These are phyloP conservation scores for Lonicera japonica DNA, from an alignment of 129 eudicot species.

Conservation along the genomic window DNA sequence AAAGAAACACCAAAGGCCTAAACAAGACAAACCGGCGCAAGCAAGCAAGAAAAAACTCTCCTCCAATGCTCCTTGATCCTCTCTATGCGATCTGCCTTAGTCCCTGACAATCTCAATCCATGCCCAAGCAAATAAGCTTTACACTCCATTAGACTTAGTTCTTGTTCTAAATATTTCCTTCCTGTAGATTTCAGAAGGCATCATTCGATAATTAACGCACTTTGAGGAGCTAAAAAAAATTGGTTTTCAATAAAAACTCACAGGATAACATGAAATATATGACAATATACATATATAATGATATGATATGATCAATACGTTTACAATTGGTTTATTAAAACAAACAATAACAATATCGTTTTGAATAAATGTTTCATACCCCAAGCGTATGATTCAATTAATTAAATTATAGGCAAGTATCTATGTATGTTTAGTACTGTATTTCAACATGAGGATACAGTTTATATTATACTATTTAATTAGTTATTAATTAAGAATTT, in stretches of 20 bases:
- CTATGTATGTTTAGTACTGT: too few relatives aligned
- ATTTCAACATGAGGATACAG: too few relatives aligned
- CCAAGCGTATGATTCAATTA: too few relatives aligned
- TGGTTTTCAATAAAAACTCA: not conserved
- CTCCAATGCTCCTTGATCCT: conserved; percentile 75
- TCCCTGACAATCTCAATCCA: conserved; percentile 66
- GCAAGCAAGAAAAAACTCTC: conserved; percentile 30
- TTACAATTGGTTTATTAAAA: too few relatives aligned
- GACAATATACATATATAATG: not conserved
- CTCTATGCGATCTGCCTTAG: conserved; percentile 59
- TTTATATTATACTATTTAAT: too few relatives aligned
- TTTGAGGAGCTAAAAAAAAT: conserved; percentile 2
- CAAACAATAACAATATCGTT: too few relatives aligned
- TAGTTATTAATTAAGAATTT: too few relatives aligned
- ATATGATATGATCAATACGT: too few relatives aligned
- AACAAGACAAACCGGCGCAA: not conserved
- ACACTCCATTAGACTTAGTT: conserved; percentile 43
- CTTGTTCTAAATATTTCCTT: conserved; percentile 32
- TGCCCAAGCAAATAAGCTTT: conserved; percentile 52
- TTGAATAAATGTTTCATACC: too few relatives aligned
- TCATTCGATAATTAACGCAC: conserved; percentile 8
- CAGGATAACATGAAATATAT: not conserved
- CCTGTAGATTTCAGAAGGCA: conserved; percentile 37
- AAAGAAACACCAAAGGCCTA: not conserved
- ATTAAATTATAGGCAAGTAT: too few relatives aligned